Base-by-base conservation (phyloP, 352 stramenopile genomes). In the Phytopythium delawarense region DNA sequence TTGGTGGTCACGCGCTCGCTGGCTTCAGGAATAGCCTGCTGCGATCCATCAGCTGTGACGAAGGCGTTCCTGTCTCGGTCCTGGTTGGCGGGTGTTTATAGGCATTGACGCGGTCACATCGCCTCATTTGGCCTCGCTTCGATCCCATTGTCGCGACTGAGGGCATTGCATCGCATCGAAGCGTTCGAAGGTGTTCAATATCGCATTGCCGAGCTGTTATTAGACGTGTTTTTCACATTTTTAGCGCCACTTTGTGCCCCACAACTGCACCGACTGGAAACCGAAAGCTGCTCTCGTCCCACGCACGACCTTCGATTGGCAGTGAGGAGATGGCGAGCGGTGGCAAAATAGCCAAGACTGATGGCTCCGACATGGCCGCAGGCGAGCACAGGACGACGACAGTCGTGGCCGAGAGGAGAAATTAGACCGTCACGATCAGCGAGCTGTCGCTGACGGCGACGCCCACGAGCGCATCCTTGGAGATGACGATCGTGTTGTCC, bases 401-500 rank as follows among this genome's bases (percentile, higher is more conserved):
- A 7, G 18, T 48, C 8, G 9, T 37, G 16, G 12, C 7, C 8
- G 13, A 55, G 15, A 34, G 15, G 51, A 57, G 15, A 32, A 57
- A 28, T 65, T 75, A 78, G 57, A 75, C 71, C 4, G 71, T 81
- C 52, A 91, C 76, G 42, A 88, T 79, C 13, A 92, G 67, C 61
- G 84, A 87, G 52, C 75, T 74, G 63, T 61, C 65, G 70, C 75
- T 79, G 57, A 93, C 65, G 49, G 84, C 84, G 23, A 91, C 73
- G 51, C 84, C 81, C 13, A 93, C 80, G 30, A 88, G 71, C 20
- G 80, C 71, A 55, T 91, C 81, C 69, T 90, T 91, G 57, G 84
- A 91, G 59, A 91, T 75, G 52, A 93, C 78, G 37, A 91, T 63
- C 59, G 63, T 87, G 75, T 91, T 87, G 65, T 84, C 78, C 56